These are phyloP conservation scores for Phytophthora hibernalis DNA, from an alignment of 352 stramenopile species.

Conservation along the genomic window DNA sequence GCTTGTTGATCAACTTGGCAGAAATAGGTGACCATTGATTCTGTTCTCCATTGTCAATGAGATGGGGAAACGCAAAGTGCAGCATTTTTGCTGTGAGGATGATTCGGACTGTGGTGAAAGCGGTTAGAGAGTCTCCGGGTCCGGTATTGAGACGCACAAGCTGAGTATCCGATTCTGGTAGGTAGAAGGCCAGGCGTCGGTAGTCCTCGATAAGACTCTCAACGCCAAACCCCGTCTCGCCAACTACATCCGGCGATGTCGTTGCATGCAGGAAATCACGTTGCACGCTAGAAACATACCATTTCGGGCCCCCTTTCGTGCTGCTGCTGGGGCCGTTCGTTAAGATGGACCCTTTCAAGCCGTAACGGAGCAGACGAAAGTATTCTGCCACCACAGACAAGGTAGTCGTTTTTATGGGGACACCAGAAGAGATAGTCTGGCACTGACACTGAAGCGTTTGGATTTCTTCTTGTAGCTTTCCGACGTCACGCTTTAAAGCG, in stretches of 20 bases:
- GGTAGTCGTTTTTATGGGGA: background rate
- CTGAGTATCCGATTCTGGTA: slow-evolving; percentile 1
- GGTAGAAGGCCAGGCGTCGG: background rate
- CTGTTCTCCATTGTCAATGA: background rate
- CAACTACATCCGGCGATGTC: background rate
- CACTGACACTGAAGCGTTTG: background rate
- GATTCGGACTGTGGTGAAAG: background rate
- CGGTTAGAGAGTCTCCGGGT: background rate
- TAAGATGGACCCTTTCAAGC: background rate
- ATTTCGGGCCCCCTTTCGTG: too few relatives aligned
- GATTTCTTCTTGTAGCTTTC: background rate
- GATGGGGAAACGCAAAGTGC: background rate
- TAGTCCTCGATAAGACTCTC: slow-evolving; percentile 2
- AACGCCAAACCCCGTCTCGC: background rate
- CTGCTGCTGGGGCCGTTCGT: too few relatives aligned
- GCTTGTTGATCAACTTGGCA: background rate
- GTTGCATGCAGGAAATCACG: slow-evolving; percentile 2
- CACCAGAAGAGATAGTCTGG: background rate
- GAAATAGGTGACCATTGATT: background rate
- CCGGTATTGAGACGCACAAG: slow-evolving; percentile 1
- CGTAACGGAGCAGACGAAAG: slow-evolving; percentile 4
- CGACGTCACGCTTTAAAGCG: background rate
- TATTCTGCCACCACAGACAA: background rate
- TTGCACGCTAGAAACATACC: background rate
- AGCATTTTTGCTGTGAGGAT: background rate